These are phyloP conservation scores for Tulasnella sp. DNA, from an alignment of 768 basidiomycete genomes.

Conservation along the genomic window DNA sequence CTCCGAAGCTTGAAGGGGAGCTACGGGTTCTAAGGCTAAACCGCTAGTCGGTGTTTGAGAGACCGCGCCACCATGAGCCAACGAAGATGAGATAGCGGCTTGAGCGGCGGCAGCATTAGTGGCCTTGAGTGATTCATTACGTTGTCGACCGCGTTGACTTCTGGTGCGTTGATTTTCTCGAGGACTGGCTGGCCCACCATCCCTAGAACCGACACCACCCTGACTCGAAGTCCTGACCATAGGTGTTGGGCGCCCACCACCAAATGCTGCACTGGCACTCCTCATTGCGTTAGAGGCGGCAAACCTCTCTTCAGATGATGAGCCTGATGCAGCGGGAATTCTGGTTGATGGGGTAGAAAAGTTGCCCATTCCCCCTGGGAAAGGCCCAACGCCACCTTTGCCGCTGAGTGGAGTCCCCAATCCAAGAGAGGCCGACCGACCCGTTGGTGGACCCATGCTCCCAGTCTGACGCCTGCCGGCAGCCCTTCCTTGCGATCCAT, in stretches of 20 bases:
- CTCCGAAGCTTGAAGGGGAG: slow-evolving; percentile 60
- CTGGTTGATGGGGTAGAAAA: slow-evolving; percentile 19
- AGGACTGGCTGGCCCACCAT: slow-evolving; percentile 35
- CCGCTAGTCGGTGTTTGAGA: slow-evolving; percentile 10
- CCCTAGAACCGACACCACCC: slow-evolving; percentile 25
- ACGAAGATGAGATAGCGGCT: slow-evolving; percentile 14
- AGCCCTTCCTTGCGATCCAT: slow-evolving; percentile 38
- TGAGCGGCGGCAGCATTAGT: slow-evolving; percentile 24
- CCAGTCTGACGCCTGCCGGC: not conserved
- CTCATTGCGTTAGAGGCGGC: slow-evolving; percentile 24
- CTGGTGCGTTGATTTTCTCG: slow-evolving; percentile 38
- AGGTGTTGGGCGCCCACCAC: slow-evolving; percentile 20
- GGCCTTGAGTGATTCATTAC: slow-evolving; percentile 43
- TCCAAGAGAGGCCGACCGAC: slow-evolving; percentile 31
- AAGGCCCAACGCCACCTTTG: slow-evolving; percentile 21
- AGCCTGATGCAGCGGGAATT: too few relatives aligned
- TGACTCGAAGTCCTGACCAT: slow-evolving; percentile 52
- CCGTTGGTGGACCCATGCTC: slow-evolving; percentile 17
- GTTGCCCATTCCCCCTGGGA: slow-evolving; percentile 33
- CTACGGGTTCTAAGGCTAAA: slow-evolving; percentile 45
- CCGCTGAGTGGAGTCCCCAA: slow-evolving; percentile 27
- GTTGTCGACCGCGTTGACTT: slow-evolving; percentile 73
- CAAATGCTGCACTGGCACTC: slow-evolving; percentile 20
- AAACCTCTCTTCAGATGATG: slow-evolving; percentile 18
- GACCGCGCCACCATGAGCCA: not conserved